phyloP scores from a whole-genome alignment of 495 filamentous ascomycete genomes.

The Thozetella sp. region DNA sequence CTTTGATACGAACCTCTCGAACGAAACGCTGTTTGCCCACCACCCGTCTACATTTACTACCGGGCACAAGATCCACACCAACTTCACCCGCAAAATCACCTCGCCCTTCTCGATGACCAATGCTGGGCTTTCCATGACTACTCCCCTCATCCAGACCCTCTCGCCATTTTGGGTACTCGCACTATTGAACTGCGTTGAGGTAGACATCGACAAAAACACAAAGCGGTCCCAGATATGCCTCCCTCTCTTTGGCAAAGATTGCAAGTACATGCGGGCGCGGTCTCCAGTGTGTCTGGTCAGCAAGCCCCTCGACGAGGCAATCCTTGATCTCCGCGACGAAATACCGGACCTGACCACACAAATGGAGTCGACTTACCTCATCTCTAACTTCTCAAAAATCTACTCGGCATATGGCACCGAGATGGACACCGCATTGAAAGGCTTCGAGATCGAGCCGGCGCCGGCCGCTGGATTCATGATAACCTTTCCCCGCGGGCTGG shows the following conservation, averaged over 20 bases:
- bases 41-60: slow-evolving; percentile 13
- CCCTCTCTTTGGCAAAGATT: slow-evolving; percentile 23
- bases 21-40: slow-evolving; percentile 18
- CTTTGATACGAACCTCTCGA: slow-evolving; percentile 14
- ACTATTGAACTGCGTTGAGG: slow-evolving; percentile 21
- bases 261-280: slow-evolving; percentile 21
- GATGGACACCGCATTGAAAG: slow-evolving; percentile 23
- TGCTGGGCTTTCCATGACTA: slow-evolving; percentile 21
- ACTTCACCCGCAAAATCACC: slow-evolving; percentile 13
- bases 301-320: slow-evolving; percentile 8
- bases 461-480: slow-evolving; percentile 18
- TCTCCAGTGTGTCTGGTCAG: slow-evolving; percentile 16
- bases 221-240: slow-evolving; percentile 15
- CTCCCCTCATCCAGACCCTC: slow-evolving; percentile 21
- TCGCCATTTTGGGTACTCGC: slow-evolving; percentile 28
- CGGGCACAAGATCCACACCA: slow-evolving; percentile 9
- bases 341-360: slow-evolving; percentile 16
- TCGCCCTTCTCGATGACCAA: slow-evolving; percentile 23
- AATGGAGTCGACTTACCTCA: slow-evolving; percentile 13
- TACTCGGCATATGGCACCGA: slow-evolving; percentile 22
- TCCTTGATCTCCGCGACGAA: background rate
- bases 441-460: slow-evolving; percentile 10
- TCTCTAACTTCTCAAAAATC: slow-evolving; percentile 22
- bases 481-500: slow-evolving; percentile 21
- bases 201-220: slow-evolving; percentile 8